phyloP scores from a whole-genome alignment of 306 rosid genomes.

The Pterocarpus macrocarpus region DNA sequence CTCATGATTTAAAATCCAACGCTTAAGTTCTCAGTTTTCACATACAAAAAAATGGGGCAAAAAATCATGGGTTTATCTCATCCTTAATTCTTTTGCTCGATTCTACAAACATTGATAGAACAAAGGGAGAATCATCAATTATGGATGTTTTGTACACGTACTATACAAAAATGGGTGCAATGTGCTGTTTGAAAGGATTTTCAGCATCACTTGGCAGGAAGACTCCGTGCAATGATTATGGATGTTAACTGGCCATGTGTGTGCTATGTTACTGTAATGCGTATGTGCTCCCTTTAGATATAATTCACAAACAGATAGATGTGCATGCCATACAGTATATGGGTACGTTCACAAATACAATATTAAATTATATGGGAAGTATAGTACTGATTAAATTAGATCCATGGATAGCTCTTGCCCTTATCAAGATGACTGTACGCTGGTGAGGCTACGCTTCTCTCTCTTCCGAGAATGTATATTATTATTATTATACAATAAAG shows the following conservation, averaged over 20 bases:
- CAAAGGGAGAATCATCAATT: constrained; percentile 45
- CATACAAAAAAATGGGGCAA: constrained; percentile 27
- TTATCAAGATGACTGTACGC: no score
- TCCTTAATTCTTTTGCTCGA: constrained; percentile 46
- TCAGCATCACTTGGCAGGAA: constrained; percentile 44
- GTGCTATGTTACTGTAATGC: constrained; percentile 20
- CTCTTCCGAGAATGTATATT: no score
- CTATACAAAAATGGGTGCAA: constrained; percentile 39
- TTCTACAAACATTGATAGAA: constrained; percentile 33
- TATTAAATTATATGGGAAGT: background rate
- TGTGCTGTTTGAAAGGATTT: constrained; percentile 47
- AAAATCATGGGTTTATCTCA: constrained; percentile 47
- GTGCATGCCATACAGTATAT: constrained; percentile 39
- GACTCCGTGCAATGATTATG: constrained; percentile 63
- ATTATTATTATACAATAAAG: no score
- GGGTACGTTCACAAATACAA: background rate
- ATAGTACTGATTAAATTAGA: background rate
- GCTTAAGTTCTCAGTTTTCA: constrained; percentile 17
- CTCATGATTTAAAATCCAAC: constrained; percentile 55
- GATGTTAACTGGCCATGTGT: constrained; percentile 63
- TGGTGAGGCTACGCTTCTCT: no score
- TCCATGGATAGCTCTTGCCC: no score
- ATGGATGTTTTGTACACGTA: constrained; percentile 50
- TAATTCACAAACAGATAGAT: constrained; percentile 10
- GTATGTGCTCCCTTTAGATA: background rate